A percentile compares a stretch with the other conserved stretches of the same genome.
Evolutionary conservation across 2,329 filamentous ascomycete genomes (phyloP).

Genomic region (Claviceps spartinae): DNA sequence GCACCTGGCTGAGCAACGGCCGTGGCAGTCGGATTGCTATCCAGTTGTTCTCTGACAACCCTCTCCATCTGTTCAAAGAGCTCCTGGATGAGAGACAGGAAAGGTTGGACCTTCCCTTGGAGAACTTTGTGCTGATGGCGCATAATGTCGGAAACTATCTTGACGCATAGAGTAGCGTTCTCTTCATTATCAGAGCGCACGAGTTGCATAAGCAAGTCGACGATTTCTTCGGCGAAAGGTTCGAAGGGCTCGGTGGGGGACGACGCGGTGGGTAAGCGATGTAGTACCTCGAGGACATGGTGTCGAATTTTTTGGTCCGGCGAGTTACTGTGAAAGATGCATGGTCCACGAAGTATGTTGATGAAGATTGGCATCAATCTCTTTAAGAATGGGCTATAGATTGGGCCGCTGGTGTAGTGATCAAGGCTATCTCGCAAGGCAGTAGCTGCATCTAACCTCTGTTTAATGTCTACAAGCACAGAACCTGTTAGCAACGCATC

Average conservation of each 20-base stretch:
- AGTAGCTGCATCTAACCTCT: conserved; percentile 69
- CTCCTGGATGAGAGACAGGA: conserved; percentile 83
- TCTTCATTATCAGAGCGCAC: conserved; percentile 94
- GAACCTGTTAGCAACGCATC: background rate
- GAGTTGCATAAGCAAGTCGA: conserved; percentile 78
- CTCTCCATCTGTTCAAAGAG: conserved; percentile 92
- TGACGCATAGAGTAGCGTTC: conserved; percentile 95
- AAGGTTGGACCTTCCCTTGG: conserved; percentile 66
- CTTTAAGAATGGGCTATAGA: conserved; percentile 70
- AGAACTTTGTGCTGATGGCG: conserved; percentile 81
- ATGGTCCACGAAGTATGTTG: conserved; percentile 68
- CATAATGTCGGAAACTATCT: conserved; percentile 94
- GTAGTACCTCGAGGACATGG: conserved; percentile 85
- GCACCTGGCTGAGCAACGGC: conserved; percentile 38
- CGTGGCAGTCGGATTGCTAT: conserved; percentile 55
- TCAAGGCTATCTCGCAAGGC: conserved; percentile 88
- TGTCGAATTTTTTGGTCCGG: conserved; percentile 88
- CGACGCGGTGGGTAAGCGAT: conserved; percentile 63
- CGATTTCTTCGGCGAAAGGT: conserved; percentile 74
- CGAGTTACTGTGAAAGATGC: conserved; percentile 82
- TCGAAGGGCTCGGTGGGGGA: conserved; percentile 70
- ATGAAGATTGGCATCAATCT: conserved; percentile 85
- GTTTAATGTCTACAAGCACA: conserved; percentile 52
- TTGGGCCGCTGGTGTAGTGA: conserved; percentile 63
- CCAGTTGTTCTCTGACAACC: conserved; percentile 89